Conservation (phyloP, 83 land plant genomes). For the Isoetes engelmannii region DNA sequence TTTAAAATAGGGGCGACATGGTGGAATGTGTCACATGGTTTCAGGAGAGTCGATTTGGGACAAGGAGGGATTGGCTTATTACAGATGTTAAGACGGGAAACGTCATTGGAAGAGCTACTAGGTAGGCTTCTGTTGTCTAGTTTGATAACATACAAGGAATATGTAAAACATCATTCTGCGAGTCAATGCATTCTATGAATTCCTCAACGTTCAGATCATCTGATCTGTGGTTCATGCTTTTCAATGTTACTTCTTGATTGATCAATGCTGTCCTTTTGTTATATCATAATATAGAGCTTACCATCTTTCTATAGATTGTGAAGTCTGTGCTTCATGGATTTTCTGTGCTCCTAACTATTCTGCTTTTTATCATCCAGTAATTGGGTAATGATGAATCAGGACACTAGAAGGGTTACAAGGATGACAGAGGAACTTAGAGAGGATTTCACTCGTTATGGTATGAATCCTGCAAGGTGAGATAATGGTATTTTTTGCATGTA, state of each 20-base stretch:
- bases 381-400: slow-evolving; percentile 31
- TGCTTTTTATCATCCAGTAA: slow-evolving; percentile 14
- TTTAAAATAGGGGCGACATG: slow-evolving; percentile 66
- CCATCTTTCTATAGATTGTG: neutral
- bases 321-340: neutral
- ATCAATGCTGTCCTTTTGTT: neutral
- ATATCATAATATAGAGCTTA: too few species aligned
- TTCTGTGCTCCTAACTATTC: too few species aligned
- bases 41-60: slow-evolving; percentile 81
- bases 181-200: too few species aligned
- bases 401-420: slow-evolving; percentile 23
- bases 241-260: too few species aligned
- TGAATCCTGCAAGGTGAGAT: slow-evolving; percentile 21
- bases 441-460: slow-evolving; percentile 14
- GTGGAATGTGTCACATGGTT: slow-evolving; percentile 93
- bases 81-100: slow-evolving; percentile 52
- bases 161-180: too few species aligned
- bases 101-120: slow-evolving; percentile 84
- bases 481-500: neutral
- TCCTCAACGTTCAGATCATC: too few species aligned
- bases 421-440: slow-evolving; percentile 26
- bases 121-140: slow-evolving; percentile 29
- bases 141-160: too few species aligned
- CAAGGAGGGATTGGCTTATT: slow-evolving; percentile 81
- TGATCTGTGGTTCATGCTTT: too few species aligned